A percentile compares a stretch with the other conserved stretches of the same genome.
Evolutionary conservation across 768 basidiomycete species (phyloP).

Genomic region (Hygrophoropsis aurantiaca): DNA sequence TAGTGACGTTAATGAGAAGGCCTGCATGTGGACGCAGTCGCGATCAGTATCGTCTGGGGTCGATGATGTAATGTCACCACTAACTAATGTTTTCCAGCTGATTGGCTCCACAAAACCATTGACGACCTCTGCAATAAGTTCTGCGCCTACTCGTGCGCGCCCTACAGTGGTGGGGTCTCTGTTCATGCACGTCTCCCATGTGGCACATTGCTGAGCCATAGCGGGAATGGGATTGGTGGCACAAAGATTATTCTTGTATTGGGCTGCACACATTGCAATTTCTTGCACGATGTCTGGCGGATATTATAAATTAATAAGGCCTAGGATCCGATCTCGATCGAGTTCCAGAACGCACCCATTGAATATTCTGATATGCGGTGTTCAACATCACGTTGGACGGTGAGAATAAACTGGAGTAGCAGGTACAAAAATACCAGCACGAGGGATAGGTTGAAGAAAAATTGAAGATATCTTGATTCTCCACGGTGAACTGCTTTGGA

Average conservation of each 20-base stretch:
- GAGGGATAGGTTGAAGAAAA: conserved; percentile 89
- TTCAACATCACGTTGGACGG: conserved; percentile 87
- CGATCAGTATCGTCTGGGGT: conserved; percentile 7
- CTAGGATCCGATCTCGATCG: conserved; percentile 6
- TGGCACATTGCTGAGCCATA: conserved; percentile 81
- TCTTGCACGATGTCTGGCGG: conserved; percentile 84
- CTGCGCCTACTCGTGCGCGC: conserved; percentile 86
- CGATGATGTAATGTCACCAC: conserved; percentile 30
- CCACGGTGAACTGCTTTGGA: conserved; percentile 11
- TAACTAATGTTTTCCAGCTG: conserved; percentile 93
- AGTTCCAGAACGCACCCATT: conserved; percentile 57
- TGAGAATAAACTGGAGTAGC: conserved; percentile 81
- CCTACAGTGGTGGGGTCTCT: conserved; percentile 89
- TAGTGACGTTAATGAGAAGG: conserved; percentile 73
- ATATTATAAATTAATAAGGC: conserved; percentile 15
- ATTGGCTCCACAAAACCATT: conserved; percentile 97
- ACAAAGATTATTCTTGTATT: conserved; percentile 84
- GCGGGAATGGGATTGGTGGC: conserved; percentile 75
- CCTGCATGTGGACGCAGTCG: conserved; percentile 34
- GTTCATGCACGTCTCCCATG: conserved; percentile 95
- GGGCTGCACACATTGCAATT: conserved; percentile 80
- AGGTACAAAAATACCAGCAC: conserved; percentile 84
- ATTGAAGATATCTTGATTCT: conserved; percentile 78
- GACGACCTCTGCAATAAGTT: conserved; percentile 93
- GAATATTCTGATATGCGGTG: conserved; percentile 86